A percentile compares a stretch with the other conserved stretches of the same genome.
Evolutionary conservation across 257 asterid genomes (phyloP).

Genomic region (Salvia rosmarinus): DNA sequence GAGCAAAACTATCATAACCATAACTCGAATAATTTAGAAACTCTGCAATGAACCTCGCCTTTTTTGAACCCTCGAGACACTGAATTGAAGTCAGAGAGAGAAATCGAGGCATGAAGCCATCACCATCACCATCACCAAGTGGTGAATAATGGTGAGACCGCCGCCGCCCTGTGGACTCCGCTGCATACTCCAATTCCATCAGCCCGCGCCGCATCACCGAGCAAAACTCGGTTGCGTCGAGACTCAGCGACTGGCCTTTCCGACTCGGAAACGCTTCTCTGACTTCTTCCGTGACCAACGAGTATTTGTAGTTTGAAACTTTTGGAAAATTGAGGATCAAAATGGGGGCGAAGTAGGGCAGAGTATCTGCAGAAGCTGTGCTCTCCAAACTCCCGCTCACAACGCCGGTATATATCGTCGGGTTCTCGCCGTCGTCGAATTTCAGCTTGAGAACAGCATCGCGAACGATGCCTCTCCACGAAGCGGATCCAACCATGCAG

Average conservation of each 20-base stretch:
- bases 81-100: constrained; percentile 46
- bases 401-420: constrained; percentile 43
- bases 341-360: constrained; percentile 52
- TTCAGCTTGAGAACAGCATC: constrained; percentile 57
- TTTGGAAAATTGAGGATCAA: constrained; percentile 43
- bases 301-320: constrained; percentile 42
- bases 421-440: constrained; percentile 30
- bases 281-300: constrained; percentile 36
- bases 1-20: constrained; percentile 2
- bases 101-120: constrained; percentile 26
- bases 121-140: neutral
- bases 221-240: constrained; percentile 42
- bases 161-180: constrained; percentile 30
- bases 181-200: constrained; percentile 47
- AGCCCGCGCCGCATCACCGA: neutral
- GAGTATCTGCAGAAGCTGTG: constrained; percentile 26
- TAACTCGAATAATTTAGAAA: constrained; percentile 29
- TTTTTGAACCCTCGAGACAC: constrained; percentile 38
- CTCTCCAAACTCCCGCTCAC: constrained; percentile 59
- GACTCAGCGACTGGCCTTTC: constrained; percentile 33
- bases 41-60: constrained; percentile 37
- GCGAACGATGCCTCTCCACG: constrained; percentile 36
- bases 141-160: constrained; percentile 36
- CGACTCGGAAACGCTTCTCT: constrained; percentile 27
- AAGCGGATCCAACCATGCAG: constrained; percentile 64